Conservation (phyloP, 169 alveolate species). For the Cryptosporidium baileyi region DNA sequence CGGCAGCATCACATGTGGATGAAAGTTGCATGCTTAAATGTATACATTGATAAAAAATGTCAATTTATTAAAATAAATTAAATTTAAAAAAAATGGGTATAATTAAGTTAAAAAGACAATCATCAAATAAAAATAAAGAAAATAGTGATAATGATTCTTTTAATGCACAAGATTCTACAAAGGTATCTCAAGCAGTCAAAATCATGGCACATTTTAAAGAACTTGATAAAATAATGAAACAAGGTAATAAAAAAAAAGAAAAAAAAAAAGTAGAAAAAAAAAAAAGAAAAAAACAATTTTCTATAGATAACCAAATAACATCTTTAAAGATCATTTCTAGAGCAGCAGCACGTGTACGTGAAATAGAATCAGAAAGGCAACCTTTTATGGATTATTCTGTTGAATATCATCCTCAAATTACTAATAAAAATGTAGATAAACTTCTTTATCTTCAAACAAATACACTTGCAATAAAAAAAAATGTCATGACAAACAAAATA, state of each 20-base stretch:
- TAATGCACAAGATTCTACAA: constrained; percentile 2
- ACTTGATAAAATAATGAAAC: constrained; percentile 8
- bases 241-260: constrained; percentile 7
- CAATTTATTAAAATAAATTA: background rate
- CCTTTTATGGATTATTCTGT: constrained; percentile 67
- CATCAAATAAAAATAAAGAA: background rate
- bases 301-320: constrained; percentile 49
- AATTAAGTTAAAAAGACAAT: background rate
- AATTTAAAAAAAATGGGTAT: background rate
- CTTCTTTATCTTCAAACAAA: constrained; percentile 19
- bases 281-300: background rate
- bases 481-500: constrained; percentile 17
- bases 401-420: constrained; percentile 59
- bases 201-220: constrained; percentile 43
- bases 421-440: constrained; percentile 40
- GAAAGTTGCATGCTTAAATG: background rate
- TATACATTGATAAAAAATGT: background rate
- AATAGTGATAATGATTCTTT: background rate
- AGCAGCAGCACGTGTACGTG: constrained; percentile 42
- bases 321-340: constrained; percentile 60
- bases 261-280: background rate
- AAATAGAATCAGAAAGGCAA: constrained; percentile 24
- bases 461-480: constrained; percentile 34
- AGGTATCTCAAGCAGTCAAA: constrained; percentile 22
- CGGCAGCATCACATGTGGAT: background rate